Evolutionary conservation across 768 basidiomycete species (phyloP), one percentile per base, ranked within the genome.

Genomic region (Podaxis carcinomalis): DNA sequence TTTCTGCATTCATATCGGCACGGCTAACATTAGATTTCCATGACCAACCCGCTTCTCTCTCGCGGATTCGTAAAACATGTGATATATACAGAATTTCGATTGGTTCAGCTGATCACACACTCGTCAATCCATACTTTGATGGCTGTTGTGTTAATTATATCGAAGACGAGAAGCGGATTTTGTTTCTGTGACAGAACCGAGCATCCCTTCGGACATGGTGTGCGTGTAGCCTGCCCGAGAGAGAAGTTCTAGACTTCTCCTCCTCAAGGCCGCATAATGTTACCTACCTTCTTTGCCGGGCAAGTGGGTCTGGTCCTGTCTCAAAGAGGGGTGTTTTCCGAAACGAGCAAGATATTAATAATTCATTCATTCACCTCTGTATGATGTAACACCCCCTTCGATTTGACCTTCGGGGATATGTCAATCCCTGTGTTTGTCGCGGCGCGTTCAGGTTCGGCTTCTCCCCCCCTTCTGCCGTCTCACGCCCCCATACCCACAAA

Each of bases 351-450:
- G 14, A 57, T 23, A 37, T 10, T 36, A 4, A 21, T 25, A 25
- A 13, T 46, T 44, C 9, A n/a, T 44, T 44, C 42, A 44, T 42
- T 9, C 32, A 9, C 9, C 32, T 32, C 32, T 25, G 1, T 51
- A 60, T 60, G 59, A 60, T 53, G 59, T 60, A 60, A 60, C 27
- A 3, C 10, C 27, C 2, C 10, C 16, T 13, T 36, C 32, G 50
- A 47, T 47, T 47, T 16, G 19, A 19, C 23, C 13, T 21, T 50
- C 51, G 59, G 51, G 59, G 59, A 60, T 60, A 60, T 54, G 59
- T 60, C 51, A 60, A 60, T 60, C 51, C 59, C 51, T 28, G 39
- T 60, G 40, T 53, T 27, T 40, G 1, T 37, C 52, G 37, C 52
- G 37, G n/a, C 19, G 52, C 23, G 2, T 5, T n/a, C 14, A 7